phyloP scores from a whole-genome alignment of 768 basidiomycete species.

The Serendipita sp. region DNA sequence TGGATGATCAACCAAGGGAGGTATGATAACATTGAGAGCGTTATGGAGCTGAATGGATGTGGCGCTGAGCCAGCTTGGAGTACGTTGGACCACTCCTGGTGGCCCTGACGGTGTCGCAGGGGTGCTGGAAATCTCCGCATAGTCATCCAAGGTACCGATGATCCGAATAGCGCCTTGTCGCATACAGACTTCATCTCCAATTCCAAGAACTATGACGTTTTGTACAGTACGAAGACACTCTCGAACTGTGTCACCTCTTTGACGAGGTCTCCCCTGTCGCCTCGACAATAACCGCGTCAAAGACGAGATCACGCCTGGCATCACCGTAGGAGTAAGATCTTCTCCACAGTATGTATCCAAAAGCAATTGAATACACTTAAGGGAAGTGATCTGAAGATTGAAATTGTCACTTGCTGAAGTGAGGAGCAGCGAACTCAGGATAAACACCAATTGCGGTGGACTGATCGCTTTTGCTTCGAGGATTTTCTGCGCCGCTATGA shows the following conservation, averaged over 20 bases:
- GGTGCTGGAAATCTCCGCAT: constrained; percentile 22
- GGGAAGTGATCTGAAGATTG: constrained; percentile 46
- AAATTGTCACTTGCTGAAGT: constrained; percentile 40
- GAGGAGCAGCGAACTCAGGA: constrained; percentile 54
- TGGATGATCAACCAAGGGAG: constrained; percentile 55
- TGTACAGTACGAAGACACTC: constrained; percentile 43
- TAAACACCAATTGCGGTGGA: constrained; percentile 69
- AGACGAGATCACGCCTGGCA: constrained; percentile 73
- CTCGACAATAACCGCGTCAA: constrained; percentile 44
- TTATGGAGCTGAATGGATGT: constrained; percentile 73
- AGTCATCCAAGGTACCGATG: constrained; percentile 47
- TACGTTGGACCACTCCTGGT: constrained; percentile 23
- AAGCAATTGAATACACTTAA: constrained; percentile 40
- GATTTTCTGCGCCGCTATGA: constrained; percentile 26
- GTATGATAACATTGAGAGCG: constrained; percentile 53
- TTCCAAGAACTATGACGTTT: constrained; percentile 34
- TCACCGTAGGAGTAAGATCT: constrained; percentile 43
- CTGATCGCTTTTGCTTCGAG: constrained; percentile 34
- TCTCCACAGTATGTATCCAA: constrained; percentile 30
- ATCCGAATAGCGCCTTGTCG: constrained; percentile 40
- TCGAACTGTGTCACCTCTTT: constrained; percentile 55
- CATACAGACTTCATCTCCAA: constrained; percentile 54
- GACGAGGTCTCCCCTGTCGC: constrained; percentile 14
- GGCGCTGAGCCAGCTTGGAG: constrained; percentile 62
- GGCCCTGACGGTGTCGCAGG: not conserved